Conservation (phyloP, 345 rosid genomes). For the Hibiscus mutabilis region DNA sequence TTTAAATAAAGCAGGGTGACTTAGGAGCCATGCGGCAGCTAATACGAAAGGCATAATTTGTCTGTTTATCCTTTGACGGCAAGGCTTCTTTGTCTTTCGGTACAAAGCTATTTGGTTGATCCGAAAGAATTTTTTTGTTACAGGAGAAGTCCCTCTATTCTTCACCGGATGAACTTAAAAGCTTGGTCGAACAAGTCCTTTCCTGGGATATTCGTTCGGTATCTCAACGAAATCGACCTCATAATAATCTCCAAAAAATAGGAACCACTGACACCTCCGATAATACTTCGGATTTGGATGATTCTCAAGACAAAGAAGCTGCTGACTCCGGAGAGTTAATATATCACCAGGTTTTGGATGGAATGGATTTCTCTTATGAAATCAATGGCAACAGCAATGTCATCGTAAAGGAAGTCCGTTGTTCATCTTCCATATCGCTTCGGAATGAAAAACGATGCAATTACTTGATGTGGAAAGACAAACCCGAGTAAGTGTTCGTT, state of each 20-base stretch:
- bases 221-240: constrained; percentile 65
- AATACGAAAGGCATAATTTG: neutral
- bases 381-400: constrained; percentile 55
- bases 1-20: neutral
- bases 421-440: constrained; percentile 14
- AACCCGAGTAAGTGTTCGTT: constrained; percentile 6
- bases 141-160: constrained; percentile 70
- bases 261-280: constrained; percentile 11
- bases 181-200: constrained; percentile 63
- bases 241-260: constrained; percentile 12
- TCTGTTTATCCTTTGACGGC: neutral
- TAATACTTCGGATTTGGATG: constrained; percentile 15
- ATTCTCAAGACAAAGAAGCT: constrained; percentile 21
- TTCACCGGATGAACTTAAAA: constrained; percentile 57
- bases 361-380: constrained; percentile 62
- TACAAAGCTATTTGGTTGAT: neutral
- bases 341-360: constrained; percentile 75
- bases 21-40: neutral
- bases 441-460: constrained; percentile 17
- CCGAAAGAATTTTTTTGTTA: constrained; percentile 9
- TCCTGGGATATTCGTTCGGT: constrained; percentile 94
- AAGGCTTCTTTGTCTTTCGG: neutral
- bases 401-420: constrained; percentile 39
- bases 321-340: constrained; percentile 18
- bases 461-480: constrained; percentile 27